Evolutionary conservation across 2,329 filamentous ascomycete genomes (phyloP), one percentile per base, ranked within the genome.

Genomic region (Trematosphaeria pertusa): DNA sequence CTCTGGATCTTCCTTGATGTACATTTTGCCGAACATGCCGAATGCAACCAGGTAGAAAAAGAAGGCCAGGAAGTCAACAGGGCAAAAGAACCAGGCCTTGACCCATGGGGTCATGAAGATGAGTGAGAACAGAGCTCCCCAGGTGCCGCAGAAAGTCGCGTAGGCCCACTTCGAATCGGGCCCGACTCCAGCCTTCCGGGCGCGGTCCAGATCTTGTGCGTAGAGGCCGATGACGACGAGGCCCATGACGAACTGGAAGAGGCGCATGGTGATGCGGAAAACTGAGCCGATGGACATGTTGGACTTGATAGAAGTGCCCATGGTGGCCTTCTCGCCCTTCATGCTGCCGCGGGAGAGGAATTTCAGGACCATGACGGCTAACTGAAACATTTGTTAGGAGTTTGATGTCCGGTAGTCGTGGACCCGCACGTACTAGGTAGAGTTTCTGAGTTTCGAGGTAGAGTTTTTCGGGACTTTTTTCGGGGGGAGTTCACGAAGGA

Each of bases 1-100:
- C 66, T 87, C 78, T 0, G 86, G 70, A 48, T 90, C 70, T 61
- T 86, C 85, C 43, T 82, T 72, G 65, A 96, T 88, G 77, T 87
- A 96, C 79, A 93, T 84, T 60, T 81, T 85, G 43, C 86, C 91
- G 67, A 96, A 96, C 50, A 94, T 76, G 14, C 90, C 91, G 69
- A 96, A 96, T 5, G 94, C 78, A 2, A 85, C 83, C 49, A 91
- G 84, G 87, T 89, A 96, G 21, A 95, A 81, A 53, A 94, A 77
- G 59, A 72, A 89, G 14, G 95, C 72, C 11, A 93, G 67, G 28
- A 79, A 73, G 70, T 91, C 87, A 86, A 89, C 91, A 39, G 78
- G 73, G 64, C 89, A 88, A 42, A 84, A 74, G 48, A 70, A 74
- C 62, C 71, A 73, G 30, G 64, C 71, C 53, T 77, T 75, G 61